Base-by-base conservation (phyloP, 2,329 filamentous ascomycete genomes). In the Colletotrichum camelliae region DNA sequence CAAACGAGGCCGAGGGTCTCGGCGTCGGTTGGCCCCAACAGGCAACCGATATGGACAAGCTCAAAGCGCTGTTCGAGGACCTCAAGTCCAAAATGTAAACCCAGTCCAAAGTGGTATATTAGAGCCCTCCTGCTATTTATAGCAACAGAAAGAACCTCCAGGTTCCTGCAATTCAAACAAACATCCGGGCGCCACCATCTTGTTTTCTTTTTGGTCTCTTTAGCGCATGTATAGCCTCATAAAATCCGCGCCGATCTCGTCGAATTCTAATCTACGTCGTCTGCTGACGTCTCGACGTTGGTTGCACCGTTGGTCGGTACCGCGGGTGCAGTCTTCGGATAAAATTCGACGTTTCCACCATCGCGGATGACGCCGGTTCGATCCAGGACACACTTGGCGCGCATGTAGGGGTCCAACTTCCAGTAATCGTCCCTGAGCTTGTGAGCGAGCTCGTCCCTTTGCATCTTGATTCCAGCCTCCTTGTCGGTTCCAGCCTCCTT, bases 301-400 rank as follows among this genome's bases (percentile, higher is more conserved):
- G 64, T 29, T 18, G 35, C 33, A 81, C 80, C 55, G 80, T 79
- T 70, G 16, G 81, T 81, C 2, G 76, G 60, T 12, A 72, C 60
- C 7, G 77, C 72, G 18, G 78, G 55, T 58, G 82, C 80, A 64
- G 80, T 77, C 37, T 79, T 77, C 7, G 87, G 84, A 81, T 97
- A 97, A 84, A 95, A 96, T 43, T 94, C 87, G 58, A 96, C 85
- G 81, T 89, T 89, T 1, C 96, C 96, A 13, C 88, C 92, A 1
- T 88, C 85, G 75, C 91, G 86, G 61, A 98, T 88, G 76, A 97
- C 87, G 1, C 96, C 95, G 15, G 89, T 90, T 76, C 97, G 91
- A 83, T 99, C 97, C 80, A 98, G 98, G 76, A 95, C 85, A n/a
- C 93, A 94, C 80, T 93, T 90, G 15, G 96, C 95, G 52, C 97